Evolutionary conservation across 2,329 filamentous ascomycete species (phyloP).

Genomic region (Intubia oerlemansii): DNA sequence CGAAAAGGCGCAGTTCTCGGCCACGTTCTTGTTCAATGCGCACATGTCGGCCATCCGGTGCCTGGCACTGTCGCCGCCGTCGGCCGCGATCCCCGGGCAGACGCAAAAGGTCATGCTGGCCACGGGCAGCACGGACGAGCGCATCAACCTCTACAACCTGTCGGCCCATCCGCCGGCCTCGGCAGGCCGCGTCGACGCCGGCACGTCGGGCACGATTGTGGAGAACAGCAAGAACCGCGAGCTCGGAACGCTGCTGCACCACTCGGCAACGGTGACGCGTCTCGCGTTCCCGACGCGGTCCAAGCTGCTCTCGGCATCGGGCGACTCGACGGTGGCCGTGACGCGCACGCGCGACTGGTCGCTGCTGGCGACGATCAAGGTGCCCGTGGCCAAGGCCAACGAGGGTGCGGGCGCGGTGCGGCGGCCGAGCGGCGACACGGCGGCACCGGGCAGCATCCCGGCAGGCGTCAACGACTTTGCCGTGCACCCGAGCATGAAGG

Average conservation of each 20-base stretch:
- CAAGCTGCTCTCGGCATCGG: slow-evolving; percentile 71
- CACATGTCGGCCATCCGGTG: slow-evolving; percentile 80
- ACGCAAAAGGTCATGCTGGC: slow-evolving; percentile 74
- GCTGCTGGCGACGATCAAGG: slow-evolving; percentile 70
- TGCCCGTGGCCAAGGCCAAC: slow-evolving; percentile 57
- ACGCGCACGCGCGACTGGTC: slow-evolving; percentile 79
- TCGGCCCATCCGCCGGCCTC: slow-evolving; percentile 42
- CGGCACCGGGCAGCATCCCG: slow-evolving; percentile 57
- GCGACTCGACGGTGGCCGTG: slow-evolving; percentile 82
- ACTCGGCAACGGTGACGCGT: slow-evolving; percentile 60
- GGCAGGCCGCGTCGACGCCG: slow-evolving; percentile 35
- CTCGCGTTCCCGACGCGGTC: slow-evolving; percentile 66
- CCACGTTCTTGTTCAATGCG: slow-evolving; percentile 90
- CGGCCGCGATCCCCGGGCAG: slow-evolving; percentile 36
- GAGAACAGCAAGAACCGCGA: slow-evolving; percentile 79
- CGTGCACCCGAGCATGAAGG: slow-evolving; percentile 86
- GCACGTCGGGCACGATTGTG: slow-evolving; percentile 43
- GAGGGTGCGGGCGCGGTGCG: slow-evolving; percentile 3
- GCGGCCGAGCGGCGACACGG: slow-evolving; percentile 76
- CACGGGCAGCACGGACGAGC: slow-evolving; percentile 79
- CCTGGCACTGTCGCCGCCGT: slow-evolving; percentile 63
- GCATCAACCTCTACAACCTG: slow-evolving; percentile 84
- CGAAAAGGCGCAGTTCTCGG: slow-evolving; percentile 40
- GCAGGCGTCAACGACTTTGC: slow-evolving; percentile 90
- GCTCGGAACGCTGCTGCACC: slow-evolving; percentile 70